Conservation (phyloP, 257 asterid species). For the Ilex aquifolium region DNA sequence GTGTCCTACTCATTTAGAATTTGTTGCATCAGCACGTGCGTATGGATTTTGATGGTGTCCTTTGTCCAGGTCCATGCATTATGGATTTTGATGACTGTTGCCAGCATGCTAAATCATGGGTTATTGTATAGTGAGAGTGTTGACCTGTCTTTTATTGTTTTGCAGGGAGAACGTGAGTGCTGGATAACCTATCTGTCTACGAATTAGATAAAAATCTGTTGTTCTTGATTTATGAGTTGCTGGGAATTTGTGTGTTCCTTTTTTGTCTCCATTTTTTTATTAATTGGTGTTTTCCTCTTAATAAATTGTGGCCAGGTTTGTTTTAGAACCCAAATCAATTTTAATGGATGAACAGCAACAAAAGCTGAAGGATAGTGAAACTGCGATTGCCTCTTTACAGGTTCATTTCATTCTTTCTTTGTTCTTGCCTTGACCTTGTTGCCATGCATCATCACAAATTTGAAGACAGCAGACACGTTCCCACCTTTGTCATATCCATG, state of each 20-base stretch:
- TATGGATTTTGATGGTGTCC: no score
- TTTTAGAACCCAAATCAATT: constrained; percentile 74
- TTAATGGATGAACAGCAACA: constrained; percentile 79
- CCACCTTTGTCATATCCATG: background rate
- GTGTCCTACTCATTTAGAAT: no score
- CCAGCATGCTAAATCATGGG: no score
- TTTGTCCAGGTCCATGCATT: no score
- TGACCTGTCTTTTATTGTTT: background rate
- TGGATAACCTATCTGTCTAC: background rate
- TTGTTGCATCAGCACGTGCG: no score
- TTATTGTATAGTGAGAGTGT: background rate
- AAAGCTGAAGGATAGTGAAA: constrained; percentile 77
- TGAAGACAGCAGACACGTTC: background rate
- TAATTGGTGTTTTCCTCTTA: constrained; percentile 5
- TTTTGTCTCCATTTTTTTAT: constrained; percentile 1
- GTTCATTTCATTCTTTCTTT: constrained; percentile 27
- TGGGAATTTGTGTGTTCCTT: background rate
- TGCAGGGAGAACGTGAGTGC: constrained; percentile 49
- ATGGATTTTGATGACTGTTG: no score
- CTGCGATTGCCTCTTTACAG: constrained; percentile 70
- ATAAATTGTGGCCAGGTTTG: constrained; percentile 48
- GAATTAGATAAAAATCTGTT: constrained; percentile 1
- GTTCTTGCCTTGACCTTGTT: background rate
- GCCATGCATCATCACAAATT: background rate
- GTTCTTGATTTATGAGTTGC: background rate